Evolutionary conservation across 1,139 yeast species (phyloP).

Genomic region (Meyerozyma smithsonii): DNA sequence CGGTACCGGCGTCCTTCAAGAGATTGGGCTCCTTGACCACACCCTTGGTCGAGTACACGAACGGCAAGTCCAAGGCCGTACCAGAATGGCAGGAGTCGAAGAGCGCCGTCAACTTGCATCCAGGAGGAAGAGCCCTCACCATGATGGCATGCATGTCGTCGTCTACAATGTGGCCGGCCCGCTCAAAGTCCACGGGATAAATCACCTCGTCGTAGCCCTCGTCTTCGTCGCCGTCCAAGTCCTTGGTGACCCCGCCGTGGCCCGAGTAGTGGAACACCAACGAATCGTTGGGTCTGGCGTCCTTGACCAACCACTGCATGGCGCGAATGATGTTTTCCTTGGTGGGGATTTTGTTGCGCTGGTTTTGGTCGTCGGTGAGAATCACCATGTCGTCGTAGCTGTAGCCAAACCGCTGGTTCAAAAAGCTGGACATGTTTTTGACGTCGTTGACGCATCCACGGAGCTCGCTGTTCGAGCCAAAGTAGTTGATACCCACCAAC

Average conservation of each 20-base stretch:
- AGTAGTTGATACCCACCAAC: constrained; percentile 81
- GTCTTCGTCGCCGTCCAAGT: constrained; percentile 84
- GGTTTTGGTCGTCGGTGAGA: constrained; percentile 69
- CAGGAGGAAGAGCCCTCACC: constrained; percentile 74
- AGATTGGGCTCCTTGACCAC: constrained; percentile 84
- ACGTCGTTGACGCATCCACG: constrained; percentile 88
- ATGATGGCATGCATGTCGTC: constrained; percentile 80
- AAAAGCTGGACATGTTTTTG: constrained; percentile 54
- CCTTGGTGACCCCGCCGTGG: constrained; percentile 84
- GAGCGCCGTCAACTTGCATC: constrained; percentile 82
- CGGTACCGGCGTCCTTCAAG: constrained; percentile 79
- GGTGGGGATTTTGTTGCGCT: constrained; percentile 67
- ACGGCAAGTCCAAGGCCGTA: constrained; percentile 84
- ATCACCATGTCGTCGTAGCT: constrained; percentile 75
- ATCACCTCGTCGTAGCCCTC: constrained; percentile 88
- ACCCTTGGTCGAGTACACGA: constrained; percentile 86
- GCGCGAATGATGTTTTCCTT: constrained; percentile 75
- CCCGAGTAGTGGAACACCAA: constrained; percentile 88
- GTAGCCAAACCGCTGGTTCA: constrained; percentile 62
- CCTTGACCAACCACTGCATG: constrained; percentile 85
- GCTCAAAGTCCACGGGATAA: constrained; percentile 84
- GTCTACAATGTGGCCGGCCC: constrained; percentile 70
- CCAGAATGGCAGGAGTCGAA: constrained; percentile 96
- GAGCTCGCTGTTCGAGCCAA: constrained; percentile 65
- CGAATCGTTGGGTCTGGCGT: constrained; percentile 82